Percentiles rank a stretch among this genome's conserved stretches.
Evolutionary conservation across 2,329 filamentous ascomycete genomes (phyloP).

Genomic region (Aphanoascus verrucosus): DNA sequence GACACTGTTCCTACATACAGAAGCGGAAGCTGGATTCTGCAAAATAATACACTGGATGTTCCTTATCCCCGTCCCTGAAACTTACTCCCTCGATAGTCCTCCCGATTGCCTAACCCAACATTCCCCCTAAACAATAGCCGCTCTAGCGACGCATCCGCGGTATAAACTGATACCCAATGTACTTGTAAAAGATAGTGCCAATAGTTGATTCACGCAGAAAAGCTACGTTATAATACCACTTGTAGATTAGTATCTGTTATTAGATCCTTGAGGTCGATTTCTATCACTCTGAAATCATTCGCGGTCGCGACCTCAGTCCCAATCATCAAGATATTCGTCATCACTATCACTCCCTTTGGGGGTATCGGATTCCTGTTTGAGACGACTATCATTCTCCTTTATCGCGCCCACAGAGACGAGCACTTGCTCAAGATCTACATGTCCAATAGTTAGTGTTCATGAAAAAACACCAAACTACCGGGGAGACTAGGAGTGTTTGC

Average conservation of each 20-base stretch:
- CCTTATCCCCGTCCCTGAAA: not conserved
- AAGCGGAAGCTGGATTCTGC: slow-evolving; percentile 6
- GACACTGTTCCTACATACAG: not conserved
- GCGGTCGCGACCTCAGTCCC: slow-evolving; percentile 39
- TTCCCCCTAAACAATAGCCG: slow-evolving; percentile 1
- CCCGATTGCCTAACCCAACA: not conserved
- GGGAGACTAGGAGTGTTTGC: too few relatives aligned
- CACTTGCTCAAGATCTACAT: slow-evolving; percentile 61
- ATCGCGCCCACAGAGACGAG: slow-evolving; percentile 75
- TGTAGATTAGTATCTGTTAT: not conserved
- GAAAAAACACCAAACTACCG: not conserved
- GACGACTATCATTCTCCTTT: slow-evolving; percentile 63
- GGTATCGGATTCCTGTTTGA: slow-evolving; percentile 50
- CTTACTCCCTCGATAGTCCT: not conserved
- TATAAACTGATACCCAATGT: slow-evolving; percentile 11
- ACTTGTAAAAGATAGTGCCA: slow-evolving; percentile 10
- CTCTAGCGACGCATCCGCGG: slow-evolving; percentile 9
- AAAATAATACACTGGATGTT: slow-evolving; percentile 6
- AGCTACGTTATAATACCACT: not conserved
- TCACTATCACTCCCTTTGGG: slow-evolving; percentile 42
- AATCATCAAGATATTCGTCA: slow-evolving; percentile 47
- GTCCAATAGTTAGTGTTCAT: not conserved
- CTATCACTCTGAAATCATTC: too few relatives aligned
- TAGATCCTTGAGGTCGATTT: too few relatives aligned
- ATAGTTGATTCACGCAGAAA: not conserved